A percentile compares a stretch with the other conserved stretches of the same genome.
Evolutionary conservation across 1,139 yeast genomes (phyloP).

Genomic region (Candida freyschussii): DNA sequence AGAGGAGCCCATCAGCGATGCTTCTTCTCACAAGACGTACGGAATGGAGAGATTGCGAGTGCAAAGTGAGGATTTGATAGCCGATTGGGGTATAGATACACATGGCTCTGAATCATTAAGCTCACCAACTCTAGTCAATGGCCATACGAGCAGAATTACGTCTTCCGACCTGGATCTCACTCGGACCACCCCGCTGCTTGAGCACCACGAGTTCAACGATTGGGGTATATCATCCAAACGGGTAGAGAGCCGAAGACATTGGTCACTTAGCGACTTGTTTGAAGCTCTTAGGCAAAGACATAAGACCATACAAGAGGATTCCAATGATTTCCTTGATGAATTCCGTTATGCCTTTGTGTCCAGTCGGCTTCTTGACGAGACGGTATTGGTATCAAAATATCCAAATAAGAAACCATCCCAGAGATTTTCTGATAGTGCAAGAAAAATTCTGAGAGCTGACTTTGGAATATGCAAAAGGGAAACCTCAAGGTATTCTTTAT

Average conservation of each 20-base stretch:
- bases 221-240: slow-evolving; percentile 18
- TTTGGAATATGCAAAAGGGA: slow-evolving; percentile 3
- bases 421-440: too few species aligned
- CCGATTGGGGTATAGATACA: slow-evolving; percentile 25
- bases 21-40: slow-evolving; percentile 2
- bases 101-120: slow-evolving; percentile 13
- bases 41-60: too few species aligned
- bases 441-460: slow-evolving; percentile 5
- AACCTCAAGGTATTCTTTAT: slow-evolving; percentile 1
- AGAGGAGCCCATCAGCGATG: slow-evolving; percentile 2
- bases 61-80: slow-evolving; percentile 13
- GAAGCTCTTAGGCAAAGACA: slow-evolving; percentile 3
- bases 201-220: slow-evolving; percentile 8
- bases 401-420: slow-evolving; percentile 17
- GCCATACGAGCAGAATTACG: too few species aligned
- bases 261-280: slow-evolving; percentile 4
- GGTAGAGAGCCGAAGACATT: slow-evolving; percentile 4
- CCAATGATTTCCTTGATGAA: slow-evolving; percentile 35
- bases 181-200: slow-evolving; percentile 7
- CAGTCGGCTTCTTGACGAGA: slow-evolving; percentile 37
- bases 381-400: slow-evolving; percentile 23
- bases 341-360: slow-evolving; percentile 40
- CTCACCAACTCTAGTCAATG: slow-evolving; percentile 25
- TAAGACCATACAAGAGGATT: slow-evolving; percentile 7
- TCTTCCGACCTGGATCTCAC: slow-evolving; percentile 8